These are phyloP conservation scores for Petunia hybrid DNA, from an alignment of 305 asterid genomes.

Conservation along the genomic window DNA sequence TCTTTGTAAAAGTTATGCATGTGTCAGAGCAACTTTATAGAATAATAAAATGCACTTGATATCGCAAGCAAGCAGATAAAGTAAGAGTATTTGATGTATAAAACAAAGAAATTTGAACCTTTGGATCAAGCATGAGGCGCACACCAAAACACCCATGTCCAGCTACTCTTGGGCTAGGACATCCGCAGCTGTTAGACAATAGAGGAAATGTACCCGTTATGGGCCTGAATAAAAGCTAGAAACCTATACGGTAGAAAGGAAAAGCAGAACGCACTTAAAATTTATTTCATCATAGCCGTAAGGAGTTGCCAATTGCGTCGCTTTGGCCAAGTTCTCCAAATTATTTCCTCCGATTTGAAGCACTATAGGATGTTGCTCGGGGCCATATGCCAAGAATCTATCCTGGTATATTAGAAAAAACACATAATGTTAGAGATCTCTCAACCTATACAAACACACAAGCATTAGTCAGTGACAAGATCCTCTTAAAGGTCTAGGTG, in stretches of 20 bases:
- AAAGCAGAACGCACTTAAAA: conserved; percentile 69
- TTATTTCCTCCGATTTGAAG: conserved; percentile 96
- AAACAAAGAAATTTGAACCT: conserved; percentile 58
- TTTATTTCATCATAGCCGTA: conserved; percentile 97
- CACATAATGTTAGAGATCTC: conserved; percentile 38
- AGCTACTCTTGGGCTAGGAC: conserved; percentile 96
- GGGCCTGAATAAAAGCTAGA: conserved; percentile 22
- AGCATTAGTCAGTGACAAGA: not conserved
- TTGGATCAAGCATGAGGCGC: conserved; percentile 94
- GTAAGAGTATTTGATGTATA: not conserved
- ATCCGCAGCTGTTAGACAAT: conserved; percentile 79
- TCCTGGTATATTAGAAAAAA: conserved; percentile 65
- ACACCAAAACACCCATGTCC: conserved; percentile 97
- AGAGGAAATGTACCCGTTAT: conserved; percentile 38
- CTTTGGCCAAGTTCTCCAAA: conserved; percentile 85
- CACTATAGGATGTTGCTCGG: conserved; percentile 93
- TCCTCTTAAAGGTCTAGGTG: not conserved
- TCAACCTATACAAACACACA: not conserved
- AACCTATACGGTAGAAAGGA: conserved; percentile 23
- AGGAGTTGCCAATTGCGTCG: conserved; percentile 78
- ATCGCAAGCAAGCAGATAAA: too few species aligned
- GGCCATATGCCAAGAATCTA: conserved; percentile 81
- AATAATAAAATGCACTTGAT: not conserved
- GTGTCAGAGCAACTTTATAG: conserved; percentile 49
- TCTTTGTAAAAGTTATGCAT: conserved; percentile 60